Evolutionary conservation across 163 green algal species (phyloP), one percentile per base, ranked within the genome.

Genomic region (Chloroidium sp.): DNA sequence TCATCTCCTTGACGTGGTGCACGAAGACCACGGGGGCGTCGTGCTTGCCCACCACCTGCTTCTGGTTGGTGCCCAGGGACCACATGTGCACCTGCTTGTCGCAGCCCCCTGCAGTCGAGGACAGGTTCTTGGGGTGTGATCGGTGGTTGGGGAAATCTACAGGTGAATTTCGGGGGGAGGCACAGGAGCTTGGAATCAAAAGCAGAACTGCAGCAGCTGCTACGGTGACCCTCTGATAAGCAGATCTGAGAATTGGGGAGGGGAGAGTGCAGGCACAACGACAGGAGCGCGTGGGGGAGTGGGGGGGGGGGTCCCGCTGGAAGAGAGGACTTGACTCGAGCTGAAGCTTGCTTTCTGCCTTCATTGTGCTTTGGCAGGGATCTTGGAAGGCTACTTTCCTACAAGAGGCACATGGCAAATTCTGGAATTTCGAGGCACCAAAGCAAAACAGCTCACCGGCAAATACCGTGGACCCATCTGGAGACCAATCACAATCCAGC

Each of bases 71-170:
- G 6, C 87, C 87, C 59, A 99, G 87, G 83, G 95, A 92, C 96
- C 96, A 99, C 81, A 98, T 92, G 84, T 96, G 95, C 1, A 93
- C 96, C n/a, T 90, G 88, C 67, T 97, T 97, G 87, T 98, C 94
- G 78, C 91, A 95, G 69, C 92, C 90, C 2, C 89, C 89, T 76
- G 79, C 68, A 69, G 59, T 14, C n/a, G n/a, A 77, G 74, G 4
- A 14, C 13, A 6, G 6, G 67, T 10, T 72, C 10, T 6, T 72
- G 67, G 10, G 67, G 6, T 72, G 6, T 10, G 8, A 3, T 36
- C 4, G 6, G 1, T 57, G 1, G n/a, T 78, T 8, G 1, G 58
- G 4, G 2, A 68, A 78, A 8, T 6, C 36, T 62, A 10, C 10
- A 62, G 2, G 1, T 78, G 75, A 3, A 4, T 74, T 67, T n/a